A percentile compares a stretch with the other conserved stretches of the same genome.
phyloP scores from a whole-genome alignment of 495 filamentous ascomycete species.

The Daldinia bambusicola region DNA sequence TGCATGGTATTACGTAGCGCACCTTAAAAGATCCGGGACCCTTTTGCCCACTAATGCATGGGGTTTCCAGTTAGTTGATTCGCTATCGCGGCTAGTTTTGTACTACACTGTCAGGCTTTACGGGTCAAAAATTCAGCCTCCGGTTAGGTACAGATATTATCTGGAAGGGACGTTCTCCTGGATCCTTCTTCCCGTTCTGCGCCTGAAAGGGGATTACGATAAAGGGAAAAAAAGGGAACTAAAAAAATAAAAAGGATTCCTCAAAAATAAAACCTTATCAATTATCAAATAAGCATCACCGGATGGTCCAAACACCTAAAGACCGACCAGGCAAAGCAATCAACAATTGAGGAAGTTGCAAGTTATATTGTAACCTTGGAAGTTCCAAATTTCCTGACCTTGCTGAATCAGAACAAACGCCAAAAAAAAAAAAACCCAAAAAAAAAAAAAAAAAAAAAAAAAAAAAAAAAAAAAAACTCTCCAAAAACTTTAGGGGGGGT shows the following conservation, averaged over 20 bases:
- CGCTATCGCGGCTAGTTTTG: slow-evolving; percentile 32
- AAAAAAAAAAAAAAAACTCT: slow-evolving; percentile 12
- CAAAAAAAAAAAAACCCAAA: slow-evolving; percentile 16
- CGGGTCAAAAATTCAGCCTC: slow-evolving; percentile 44
- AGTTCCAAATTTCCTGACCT: neutral
- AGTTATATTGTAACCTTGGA: no score
- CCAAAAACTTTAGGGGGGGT: slow-evolving; percentile 31
- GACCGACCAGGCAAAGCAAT: slow-evolving; percentile 13
- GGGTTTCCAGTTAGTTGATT: slow-evolving; percentile 35
- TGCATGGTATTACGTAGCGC: slow-evolving; percentile 42
- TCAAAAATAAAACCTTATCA: slow-evolving; percentile 14
- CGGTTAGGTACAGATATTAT: slow-evolving; percentile 39
- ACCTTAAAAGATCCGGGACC: slow-evolving; percentile 35
- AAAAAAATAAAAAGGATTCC: slow-evolving; percentile 16
- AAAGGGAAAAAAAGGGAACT: slow-evolving; percentile 3
- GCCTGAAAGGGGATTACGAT: slow-evolving; percentile 20
- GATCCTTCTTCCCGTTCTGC: slow-evolving; percentile 22
- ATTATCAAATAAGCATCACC: slow-evolving; percentile 17
- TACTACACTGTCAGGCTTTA: slow-evolving; percentile 36
- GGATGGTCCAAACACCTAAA: slow-evolving; percentile 19
- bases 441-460: slow-evolving; percentile 16
- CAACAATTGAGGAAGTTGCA: slow-evolving; percentile 14
- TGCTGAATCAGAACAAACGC: slow-evolving; percentile 22
- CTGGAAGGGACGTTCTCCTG: slow-evolving; percentile 20
- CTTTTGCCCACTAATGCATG: slow-evolving; percentile 42